Conservation (phyloP, 345 rosid genomes). For the Rubroshorea leprosula region DNA sequence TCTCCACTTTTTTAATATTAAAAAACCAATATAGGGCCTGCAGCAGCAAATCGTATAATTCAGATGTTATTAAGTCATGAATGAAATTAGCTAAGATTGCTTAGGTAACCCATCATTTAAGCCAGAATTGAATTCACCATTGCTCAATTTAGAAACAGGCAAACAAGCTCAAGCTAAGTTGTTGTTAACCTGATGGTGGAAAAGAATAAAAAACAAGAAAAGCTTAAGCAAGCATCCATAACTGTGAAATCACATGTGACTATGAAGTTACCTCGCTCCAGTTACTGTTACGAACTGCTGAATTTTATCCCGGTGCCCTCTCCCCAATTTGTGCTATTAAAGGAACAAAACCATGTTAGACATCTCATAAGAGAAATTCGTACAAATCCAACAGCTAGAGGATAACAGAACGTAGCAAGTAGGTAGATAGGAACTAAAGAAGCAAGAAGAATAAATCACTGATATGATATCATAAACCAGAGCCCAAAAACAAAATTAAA, state of each 20-base stretch:
- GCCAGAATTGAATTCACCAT: too few species aligned
- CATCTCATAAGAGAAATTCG: neutral
- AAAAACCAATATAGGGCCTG: too few species aligned
- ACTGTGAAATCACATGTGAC: neutral
- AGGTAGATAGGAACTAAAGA: neutral
- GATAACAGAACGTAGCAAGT: neutral
- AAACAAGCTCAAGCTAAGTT: neutral
- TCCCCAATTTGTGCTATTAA: constrained; percentile 67
- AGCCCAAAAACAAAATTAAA: too few species aligned
- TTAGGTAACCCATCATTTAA: too few species aligned
- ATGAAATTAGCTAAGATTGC: too few species aligned
- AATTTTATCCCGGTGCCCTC: constrained; percentile 83
- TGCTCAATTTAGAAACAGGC: too few species aligned
- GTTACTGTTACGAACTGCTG: constrained; percentile 87
- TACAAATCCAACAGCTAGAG: neutral
- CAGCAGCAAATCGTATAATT: too few species aligned
- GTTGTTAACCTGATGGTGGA: neutral
- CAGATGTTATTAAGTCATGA: too few species aligned
- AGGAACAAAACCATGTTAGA: constrained; percentile 7
- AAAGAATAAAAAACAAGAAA: neutral
- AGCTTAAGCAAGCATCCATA: neutral
- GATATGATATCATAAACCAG: too few species aligned
- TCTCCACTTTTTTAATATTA: too few species aligned
- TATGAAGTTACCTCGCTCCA: constrained; percentile 60
- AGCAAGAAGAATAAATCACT: neutral